Conservation (phyloP, 352 stramenopile genomes). For the Pythium plurisporium region DNA sequence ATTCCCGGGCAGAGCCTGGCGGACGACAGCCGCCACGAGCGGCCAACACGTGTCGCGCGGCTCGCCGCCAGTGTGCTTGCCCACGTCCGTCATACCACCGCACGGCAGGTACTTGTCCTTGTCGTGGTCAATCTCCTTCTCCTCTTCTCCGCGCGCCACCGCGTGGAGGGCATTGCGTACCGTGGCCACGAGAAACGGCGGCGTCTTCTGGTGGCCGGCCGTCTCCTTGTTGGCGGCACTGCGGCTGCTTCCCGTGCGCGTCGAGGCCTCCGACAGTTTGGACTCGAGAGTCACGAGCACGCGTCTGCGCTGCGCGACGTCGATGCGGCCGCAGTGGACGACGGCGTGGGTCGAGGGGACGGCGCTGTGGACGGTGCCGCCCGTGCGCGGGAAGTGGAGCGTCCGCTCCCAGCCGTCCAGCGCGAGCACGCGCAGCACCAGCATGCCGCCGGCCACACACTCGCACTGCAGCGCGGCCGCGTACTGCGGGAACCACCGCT, state of each 20-base stretch:
- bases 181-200: slow-evolving; percentile 40
- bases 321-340: slow-evolving; percentile 32
- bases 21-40: slow-evolving; percentile 34
- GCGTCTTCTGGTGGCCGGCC: slow-evolving; percentile 45
- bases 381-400: slow-evolving; percentile 28
- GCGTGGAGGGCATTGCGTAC: slow-evolving; percentile 16
- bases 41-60: slow-evolving; percentile 51
- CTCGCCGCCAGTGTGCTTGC: slow-evolving; percentile 38
- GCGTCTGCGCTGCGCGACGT: background rate
- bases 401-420: slow-evolving; percentile 37
- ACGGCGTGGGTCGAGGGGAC: slow-evolving; percentile 26
- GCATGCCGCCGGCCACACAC: slow-evolving; percentile 8
- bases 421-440: slow-evolving; percentile 36
- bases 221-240: slow-evolving; percentile 23
- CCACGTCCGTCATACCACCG: slow-evolving; percentile 50
- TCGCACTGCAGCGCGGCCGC: slow-evolving; percentile 36
- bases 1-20: slow-evolving; percentile 30
- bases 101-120: background rate
- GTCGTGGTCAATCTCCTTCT: too few relatives aligned
- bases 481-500: slow-evolving; percentile 45
- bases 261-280: slow-evolving; percentile 26
- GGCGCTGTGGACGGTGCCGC: slow-evolving; percentile 33
- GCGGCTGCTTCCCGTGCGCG: slow-evolving; percentile 20
- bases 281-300: slow-evolving; percentile 3
- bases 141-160: background rate